A percentile compares a stretch with the other conserved stretches of the same genome.
phyloP scores from a whole-genome alignment of 1,284 basidiomycete genomes.

The Apiotrichum montevideense region DNA sequence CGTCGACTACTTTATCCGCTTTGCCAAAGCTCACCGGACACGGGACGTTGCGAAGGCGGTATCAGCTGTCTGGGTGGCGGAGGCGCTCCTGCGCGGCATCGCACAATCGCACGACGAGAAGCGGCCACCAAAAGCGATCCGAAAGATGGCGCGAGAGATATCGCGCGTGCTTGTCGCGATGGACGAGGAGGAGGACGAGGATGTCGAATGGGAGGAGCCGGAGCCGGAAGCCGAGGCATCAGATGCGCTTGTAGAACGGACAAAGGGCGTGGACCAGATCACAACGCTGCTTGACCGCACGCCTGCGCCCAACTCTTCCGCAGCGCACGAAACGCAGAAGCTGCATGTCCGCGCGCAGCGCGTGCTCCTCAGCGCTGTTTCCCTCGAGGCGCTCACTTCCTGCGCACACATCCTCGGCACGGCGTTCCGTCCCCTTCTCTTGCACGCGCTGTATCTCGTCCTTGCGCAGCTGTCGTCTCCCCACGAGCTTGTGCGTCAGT shows the following conservation, averaged over 20 bases:
- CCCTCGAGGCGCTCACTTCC: constrained; percentile 66
- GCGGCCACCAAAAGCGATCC: constrained; percentile 50
- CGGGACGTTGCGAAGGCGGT: constrained; percentile 51
- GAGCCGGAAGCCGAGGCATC: constrained; percentile 4
- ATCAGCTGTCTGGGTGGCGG: constrained; percentile 77
- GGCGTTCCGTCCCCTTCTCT: constrained; percentile 59
- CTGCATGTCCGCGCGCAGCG: constrained; percentile 52
- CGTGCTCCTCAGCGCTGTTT: constrained; percentile 51
- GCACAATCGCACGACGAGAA: constrained; percentile 46
- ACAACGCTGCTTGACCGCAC: constrained; percentile 43
- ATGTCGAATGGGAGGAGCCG: constrained; percentile 59
- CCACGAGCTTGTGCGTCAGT: constrained; percentile 59
- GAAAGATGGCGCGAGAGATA: constrained; percentile 61
- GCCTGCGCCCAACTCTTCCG: constrained; percentile 21
- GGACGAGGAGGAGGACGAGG: constrained; percentile 67
- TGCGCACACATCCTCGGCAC: constrained; percentile 55
- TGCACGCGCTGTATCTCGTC: constrained; percentile 73
- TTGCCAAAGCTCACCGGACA: constrained; percentile 49
- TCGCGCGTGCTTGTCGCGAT: constrained; percentile 60
- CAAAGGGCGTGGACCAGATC: constrained; percentile 52
- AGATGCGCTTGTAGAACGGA: constrained; percentile 52
- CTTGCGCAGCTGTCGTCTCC: constrained; percentile 73
- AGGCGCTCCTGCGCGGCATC: constrained; percentile 66
- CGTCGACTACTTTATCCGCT: constrained; percentile 71
- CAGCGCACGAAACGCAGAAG: constrained; percentile 26